These are phyloP conservation scores for Avicennia marina DNA, from an alignment of 257 asterid genomes.

Conservation along the genomic window DNA sequence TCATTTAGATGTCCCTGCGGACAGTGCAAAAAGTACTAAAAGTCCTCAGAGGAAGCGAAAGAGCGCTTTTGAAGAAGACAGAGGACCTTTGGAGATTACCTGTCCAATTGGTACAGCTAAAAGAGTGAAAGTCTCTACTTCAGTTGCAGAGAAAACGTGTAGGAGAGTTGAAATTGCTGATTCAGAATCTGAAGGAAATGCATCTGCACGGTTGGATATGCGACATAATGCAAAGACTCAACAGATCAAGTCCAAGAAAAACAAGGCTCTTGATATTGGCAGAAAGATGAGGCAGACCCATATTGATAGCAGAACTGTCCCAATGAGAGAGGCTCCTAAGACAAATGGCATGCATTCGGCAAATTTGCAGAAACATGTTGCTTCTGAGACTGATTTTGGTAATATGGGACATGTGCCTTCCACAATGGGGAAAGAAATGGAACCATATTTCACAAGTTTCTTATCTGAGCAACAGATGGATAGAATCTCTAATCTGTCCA, in stretches of 20 bases:
- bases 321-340: constrained; percentile 15
- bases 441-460: constrained; percentile 13
- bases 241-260: constrained; percentile 26
- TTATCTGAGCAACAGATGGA: constrained; percentile 19
- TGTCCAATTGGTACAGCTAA: constrained; percentile 21
- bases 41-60: constrained; percentile 49
- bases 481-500: constrained; percentile 17
- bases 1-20: constrained; percentile 14
- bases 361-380: constrained; percentile 20
- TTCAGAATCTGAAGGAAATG: constrained; percentile 33
- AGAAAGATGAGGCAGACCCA: constrained; percentile 26
- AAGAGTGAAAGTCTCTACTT: constrained; percentile 24
- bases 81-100: constrained; percentile 13
- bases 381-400: constrained; percentile 13
- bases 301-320: constrained; percentile 19
- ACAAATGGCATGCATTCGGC: constrained; percentile 11
- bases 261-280: constrained; percentile 20
- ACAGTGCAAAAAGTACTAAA: constrained; percentile 20
- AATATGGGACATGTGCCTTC: constrained; percentile 15
- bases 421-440: constrained; percentile 18
- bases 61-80: constrained; percentile 31
- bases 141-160: constrained; percentile 23
- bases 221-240: constrained; percentile 18
- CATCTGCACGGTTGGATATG: constrained; percentile 14
- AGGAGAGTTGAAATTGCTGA: constrained; percentile 28